phyloP scores from a whole-genome alignment of 257 asterid species.

The Nicotiana attenuata region DNA sequence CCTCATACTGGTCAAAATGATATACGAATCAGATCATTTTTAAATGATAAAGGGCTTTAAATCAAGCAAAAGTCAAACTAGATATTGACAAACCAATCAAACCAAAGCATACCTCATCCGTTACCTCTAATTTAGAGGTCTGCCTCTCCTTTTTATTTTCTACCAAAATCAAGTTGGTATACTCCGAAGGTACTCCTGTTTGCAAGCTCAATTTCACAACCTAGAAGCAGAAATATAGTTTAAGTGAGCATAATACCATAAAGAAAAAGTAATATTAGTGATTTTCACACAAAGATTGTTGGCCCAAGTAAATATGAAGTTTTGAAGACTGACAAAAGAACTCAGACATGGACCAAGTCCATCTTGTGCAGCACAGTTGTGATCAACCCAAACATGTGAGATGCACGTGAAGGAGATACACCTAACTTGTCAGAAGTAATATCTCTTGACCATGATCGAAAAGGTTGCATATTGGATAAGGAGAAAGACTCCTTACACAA shows the following conservation, averaged over 20 bases:
- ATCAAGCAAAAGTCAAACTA: neutral
- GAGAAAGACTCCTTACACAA: too few species aligned
- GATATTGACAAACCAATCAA: neutral
- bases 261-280: neutral
- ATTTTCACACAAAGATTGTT: too few species aligned
- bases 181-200: conserved; percentile 63
- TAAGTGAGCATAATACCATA: neutral
- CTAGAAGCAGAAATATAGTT: conserved; percentile 24
- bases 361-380: too few species aligned
- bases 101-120: conserved; percentile 36
- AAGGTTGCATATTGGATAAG: too few species aligned
- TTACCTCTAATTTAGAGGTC: conserved; percentile 27
- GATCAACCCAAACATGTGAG: too few species aligned
- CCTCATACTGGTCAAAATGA: neutral
- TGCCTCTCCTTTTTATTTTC: conserved; percentile 41
- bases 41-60: neutral
- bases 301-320: too few species aligned
- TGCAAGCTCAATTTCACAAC: conserved; percentile 63
- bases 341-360: too few species aligned
- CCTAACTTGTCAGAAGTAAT: too few species aligned
- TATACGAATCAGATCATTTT: neutral
- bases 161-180: conserved; percentile 48
- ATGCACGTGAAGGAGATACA: too few species aligned
- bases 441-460: too few species aligned
- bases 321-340: too few species aligned